Evolutionary conservation across 345 rosid genomes (phyloP).

Genomic region (Eucalyptus sideroxylon): DNA sequence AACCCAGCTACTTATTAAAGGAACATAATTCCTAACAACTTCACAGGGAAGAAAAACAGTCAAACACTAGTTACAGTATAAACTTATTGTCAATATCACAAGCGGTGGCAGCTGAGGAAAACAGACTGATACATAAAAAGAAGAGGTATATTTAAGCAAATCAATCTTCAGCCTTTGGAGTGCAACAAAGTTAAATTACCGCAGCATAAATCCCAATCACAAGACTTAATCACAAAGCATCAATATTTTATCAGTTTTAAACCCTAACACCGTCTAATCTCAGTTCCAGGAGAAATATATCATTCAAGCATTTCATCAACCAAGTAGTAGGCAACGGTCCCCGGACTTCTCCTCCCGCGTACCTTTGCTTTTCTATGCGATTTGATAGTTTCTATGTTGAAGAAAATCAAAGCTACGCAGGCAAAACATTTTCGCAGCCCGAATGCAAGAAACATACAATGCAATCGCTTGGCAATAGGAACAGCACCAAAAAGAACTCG

Average conservation of each 20-base stretch:
- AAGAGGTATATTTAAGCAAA: neutral
- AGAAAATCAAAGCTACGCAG: neutral
- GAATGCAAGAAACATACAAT: neutral
- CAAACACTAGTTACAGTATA: neutral
- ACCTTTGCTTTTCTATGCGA: neutral
- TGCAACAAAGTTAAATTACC: neutral
- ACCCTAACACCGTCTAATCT: neutral
- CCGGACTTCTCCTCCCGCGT: neutral
- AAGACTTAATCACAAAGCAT: neutral
- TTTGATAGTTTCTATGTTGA: neutral
- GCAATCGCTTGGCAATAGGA: neutral
- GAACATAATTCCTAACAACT: neutral
- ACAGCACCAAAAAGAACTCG: neutral
- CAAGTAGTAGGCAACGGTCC: neutral
- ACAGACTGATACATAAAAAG: neutral
- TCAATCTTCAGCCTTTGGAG: neutral
- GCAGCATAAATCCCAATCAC: neutral
- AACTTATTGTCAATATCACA: neutral
- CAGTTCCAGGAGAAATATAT: neutral
- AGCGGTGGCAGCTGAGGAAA: neutral
- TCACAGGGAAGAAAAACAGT: neutral
- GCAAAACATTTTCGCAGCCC: neutral
- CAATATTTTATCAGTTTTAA: neutral
- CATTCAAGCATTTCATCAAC: conserved; percentile 26
- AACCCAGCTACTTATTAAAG: neutral